phyloP scores from a whole-genome alignment of 1,284 basidiomycete species.

The Ceratorhiza oryzae-sativae region DNA sequence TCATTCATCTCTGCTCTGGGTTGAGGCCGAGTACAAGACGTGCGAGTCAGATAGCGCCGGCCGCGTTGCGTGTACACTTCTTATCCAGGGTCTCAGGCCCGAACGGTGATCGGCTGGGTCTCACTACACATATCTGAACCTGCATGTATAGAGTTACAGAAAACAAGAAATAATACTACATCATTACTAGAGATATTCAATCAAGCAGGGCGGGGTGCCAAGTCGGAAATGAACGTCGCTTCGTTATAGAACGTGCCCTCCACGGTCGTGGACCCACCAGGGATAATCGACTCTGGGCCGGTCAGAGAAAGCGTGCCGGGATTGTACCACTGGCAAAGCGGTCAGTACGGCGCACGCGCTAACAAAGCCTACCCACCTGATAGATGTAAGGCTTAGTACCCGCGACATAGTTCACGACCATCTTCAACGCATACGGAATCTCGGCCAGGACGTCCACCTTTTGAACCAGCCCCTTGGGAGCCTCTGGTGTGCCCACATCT shows the following conservation, averaged over 20 bases:
- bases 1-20: constrained; percentile 32
- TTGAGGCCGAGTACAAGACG: constrained; percentile 10
- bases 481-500: constrained; percentile 62
- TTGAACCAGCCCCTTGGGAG: constrained; percentile 84
- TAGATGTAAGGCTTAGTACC: constrained; percentile 94
- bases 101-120: constrained; percentile 8
- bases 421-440: constrained; percentile 90
- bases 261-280: constrained; percentile 54
- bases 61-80: constrained; percentile 17
- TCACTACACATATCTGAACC: background rate
- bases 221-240: constrained; percentile 83
- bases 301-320: constrained; percentile 71
- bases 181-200: constrained; percentile 13
- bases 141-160: constrained; percentile 8
- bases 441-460: constrained; percentile 97
- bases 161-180: constrained; percentile 9
- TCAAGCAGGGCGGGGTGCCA: background rate
- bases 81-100: constrained; percentile 28
- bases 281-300: constrained; percentile 63
- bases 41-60: constrained; percentile 8
- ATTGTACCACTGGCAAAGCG: constrained; percentile 74
- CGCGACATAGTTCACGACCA: constrained; percentile 88
- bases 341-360: constrained; percentile 51
- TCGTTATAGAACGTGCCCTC: constrained; percentile 85
- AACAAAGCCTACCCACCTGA: constrained; percentile 67